Evolutionary conservation across 2,329 filamentous ascomycete genomes (phyloP), one percentile per base, ranked within the genome.

Genomic region (Penicillium janthinellum): DNA sequence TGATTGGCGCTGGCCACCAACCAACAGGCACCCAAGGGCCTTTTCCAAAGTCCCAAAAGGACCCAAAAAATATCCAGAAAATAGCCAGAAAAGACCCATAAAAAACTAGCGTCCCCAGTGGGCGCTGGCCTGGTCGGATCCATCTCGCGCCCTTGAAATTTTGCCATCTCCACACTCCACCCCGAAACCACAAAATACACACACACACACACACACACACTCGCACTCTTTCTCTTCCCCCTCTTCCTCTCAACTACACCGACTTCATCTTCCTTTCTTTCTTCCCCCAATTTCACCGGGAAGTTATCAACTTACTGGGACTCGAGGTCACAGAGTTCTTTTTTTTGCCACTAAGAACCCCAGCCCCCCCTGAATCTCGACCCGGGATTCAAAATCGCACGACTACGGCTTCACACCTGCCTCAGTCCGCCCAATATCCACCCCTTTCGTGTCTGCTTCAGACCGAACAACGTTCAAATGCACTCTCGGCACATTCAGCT

Each of bases 381-480:
- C 20, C 41, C 47, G 54, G 34, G 57, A 41, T 52, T 52, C 25
- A n/a, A n/a, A 15, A n/a, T 47, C 25, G 7, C 31, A 47, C 44
- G 44, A 47, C 44, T 31, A n/a, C 44, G 50, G 55, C 48, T 22
- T 37, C 31, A 15, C 22, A 31, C 38, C 51, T 28, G 38, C 51
- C 15, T 53, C 50, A 31, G 50, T 34, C 38, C n/a, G 10, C 37
- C 51, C 51, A 31, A 53, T 3, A 8, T 52, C 37, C 4, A 11
- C 37, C 37, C 37, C 39, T 44, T 31, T 53, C 59, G 63, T 56
- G 63, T 62, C 51, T 57, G 67, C 60, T 68, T 58, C 57, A 42
- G 35, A 63, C 63, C 64, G 65, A 69, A 68, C 55, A 67, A 75
- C 75, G 77, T 76, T 77, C 77, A 78, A 79, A 79, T 79, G 77